Evolutionary conservation across 2,329 filamentous ascomycete species (phyloP), one percentile per base, ranked within the genome.

Genomic region (Fusarium chuoi): DNA sequence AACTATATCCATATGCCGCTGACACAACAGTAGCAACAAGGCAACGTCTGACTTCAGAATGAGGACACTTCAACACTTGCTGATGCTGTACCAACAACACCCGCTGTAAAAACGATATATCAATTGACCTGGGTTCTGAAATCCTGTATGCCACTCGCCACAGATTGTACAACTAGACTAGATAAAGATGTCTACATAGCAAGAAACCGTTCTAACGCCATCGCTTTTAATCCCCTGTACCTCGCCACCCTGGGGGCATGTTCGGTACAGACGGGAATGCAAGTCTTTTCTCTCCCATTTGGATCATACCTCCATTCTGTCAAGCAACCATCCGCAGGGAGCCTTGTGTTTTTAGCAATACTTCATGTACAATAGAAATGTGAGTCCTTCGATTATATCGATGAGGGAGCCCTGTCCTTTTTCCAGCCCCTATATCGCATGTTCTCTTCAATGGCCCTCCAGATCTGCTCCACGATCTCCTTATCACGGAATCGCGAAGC

Each of bases 391-490:
- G 39, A 44, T 48, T 78, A 87, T 71, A 89, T 87, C 56, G 85
- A 84, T 26, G 85, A 82, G 5, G 92, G 91, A 15, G 91, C 90
- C 12, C 88, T 89, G 77, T 95, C 93, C 79, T 89, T 91, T 62
- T 88, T 90, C 94, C 95, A 98, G 6, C 95, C 96, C 81, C 92
- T 94, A 69, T 88, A 87, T 78, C 92, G 89, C 96, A 99, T 98
- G 72, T 93, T 93, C 74, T 88, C 88, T 87, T 98, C 96, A 73
- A 99, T 93, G 9, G 90, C 87, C 79, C 93, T 93, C 96, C 96
- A 99, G 70, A 99, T 94, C 67, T 91, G 88, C 87, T 98, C 96
- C 15, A 98, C 94, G 24, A 97, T 91, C 85, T 98, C 96, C 57
- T 95, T 89, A 83, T 99, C 96, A 77, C 96, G 88, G 91, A 96